These are phyloP conservation scores for Puya raimondii DNA, from an alignment of 176 grass and related monocot species.

Conservation along the genomic window DNA sequence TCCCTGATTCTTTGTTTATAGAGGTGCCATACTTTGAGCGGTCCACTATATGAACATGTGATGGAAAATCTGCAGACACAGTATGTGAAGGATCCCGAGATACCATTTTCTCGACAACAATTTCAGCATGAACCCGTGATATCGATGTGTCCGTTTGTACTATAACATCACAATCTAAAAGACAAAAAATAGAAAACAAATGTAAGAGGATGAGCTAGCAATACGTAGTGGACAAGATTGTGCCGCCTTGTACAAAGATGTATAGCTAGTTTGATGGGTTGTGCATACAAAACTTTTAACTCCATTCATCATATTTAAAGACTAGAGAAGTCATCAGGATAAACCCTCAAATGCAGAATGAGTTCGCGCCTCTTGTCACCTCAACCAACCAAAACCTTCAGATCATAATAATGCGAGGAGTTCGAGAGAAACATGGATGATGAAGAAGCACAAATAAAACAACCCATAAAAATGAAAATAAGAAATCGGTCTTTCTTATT, in stretches of 20 bases:
- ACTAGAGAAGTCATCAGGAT: too few relatives aligned
- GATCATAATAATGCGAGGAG: too few relatives aligned
- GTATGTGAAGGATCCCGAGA: constrained; percentile 40
- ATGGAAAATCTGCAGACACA: constrained; percentile 31
- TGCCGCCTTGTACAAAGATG: too few relatives aligned
- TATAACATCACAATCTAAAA: constrained; percentile 76
- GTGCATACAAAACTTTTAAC: constrained; percentile 1
- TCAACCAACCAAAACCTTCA: too few relatives aligned
- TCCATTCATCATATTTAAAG: not conserved
- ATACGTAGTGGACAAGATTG: not conserved
- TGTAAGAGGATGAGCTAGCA: too few relatives aligned
- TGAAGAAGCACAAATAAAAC: too few relatives aligned
- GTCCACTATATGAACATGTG: constrained; percentile 57
- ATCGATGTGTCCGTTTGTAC: constrained; percentile 77
- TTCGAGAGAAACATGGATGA: too few relatives aligned
- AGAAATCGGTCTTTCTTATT: too few relatives aligned
- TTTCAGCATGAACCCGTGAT: constrained; percentile 82
- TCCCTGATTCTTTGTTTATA: constrained; percentile 58
- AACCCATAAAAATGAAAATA: too few relatives aligned
- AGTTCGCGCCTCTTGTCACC: too few relatives aligned
- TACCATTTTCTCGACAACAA: constrained; percentile 62
- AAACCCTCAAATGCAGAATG: too few relatives aligned
- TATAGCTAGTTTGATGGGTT: too few relatives aligned
- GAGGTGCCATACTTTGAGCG: constrained; percentile 78
- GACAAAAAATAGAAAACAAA: not conserved